Conservation (phyloP, 2,329 filamentous ascomycete species). For the Aureobasidium sp. region DNA sequence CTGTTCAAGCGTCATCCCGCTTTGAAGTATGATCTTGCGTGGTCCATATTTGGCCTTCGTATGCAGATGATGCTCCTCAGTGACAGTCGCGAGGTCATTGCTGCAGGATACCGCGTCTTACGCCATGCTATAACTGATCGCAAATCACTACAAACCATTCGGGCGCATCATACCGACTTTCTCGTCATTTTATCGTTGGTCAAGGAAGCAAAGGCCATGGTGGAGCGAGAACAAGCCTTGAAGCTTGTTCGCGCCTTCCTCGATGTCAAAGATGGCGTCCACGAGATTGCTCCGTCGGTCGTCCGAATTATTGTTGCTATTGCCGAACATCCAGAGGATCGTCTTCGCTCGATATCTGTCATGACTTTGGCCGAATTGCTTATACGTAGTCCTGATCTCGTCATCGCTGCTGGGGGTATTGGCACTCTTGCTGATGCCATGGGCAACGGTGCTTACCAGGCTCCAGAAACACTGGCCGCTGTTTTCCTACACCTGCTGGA, state of each 20-base stretch:
- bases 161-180: slow-evolving; percentile 81
- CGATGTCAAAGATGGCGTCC: slow-evolving; percentile 86
- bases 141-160: slow-evolving; percentile 79
- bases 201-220: slow-evolving; percentile 93
- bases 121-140: slow-evolving; percentile 91
- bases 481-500: slow-evolving; percentile 90
- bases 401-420: slow-evolving; percentile 77
- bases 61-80: slow-evolving; percentile 96
- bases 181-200: slow-evolving; percentile 85
- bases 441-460: slow-evolving; percentile 82
- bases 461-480: slow-evolving; percentile 77
- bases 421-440: slow-evolving; percentile 84
- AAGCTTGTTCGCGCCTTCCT: slow-evolving; percentile 94
- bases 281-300: slow-evolving; percentile 77
- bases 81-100: slow-evolving; percentile 90
- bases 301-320: slow-evolving; percentile 85
- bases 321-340: slow-evolving; percentile 77
- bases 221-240: slow-evolving; percentile 91
- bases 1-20: slow-evolving; percentile 91
- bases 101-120: slow-evolving; percentile 86
- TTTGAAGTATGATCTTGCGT: slow-evolving; percentile 92
- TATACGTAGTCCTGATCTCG: slow-evolving; percentile 70
- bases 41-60: slow-evolving; percentile 86
- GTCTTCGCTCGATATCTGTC: slow-evolving; percentile 80
- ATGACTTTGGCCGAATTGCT: slow-evolving; percentile 90